Percentiles rank a stretch among this genome's conserved stretches.
phyloP scores from a whole-genome alignment of 2,329 filamentous ascomycete species.

The Claviceps fusiformis region DNA sequence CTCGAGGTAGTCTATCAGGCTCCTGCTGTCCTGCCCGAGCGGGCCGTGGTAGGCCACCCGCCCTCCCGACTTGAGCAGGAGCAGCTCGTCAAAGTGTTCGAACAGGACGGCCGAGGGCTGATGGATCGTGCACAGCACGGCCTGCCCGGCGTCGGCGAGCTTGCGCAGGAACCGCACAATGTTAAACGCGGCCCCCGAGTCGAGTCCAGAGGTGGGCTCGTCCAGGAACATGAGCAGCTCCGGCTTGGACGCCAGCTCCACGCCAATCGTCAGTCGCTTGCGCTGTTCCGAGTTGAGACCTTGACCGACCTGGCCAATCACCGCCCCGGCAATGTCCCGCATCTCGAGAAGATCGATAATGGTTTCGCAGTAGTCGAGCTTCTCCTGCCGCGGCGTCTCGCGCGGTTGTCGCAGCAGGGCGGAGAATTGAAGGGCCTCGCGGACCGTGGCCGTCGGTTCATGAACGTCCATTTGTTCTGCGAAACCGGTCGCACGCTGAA shows the following conservation, averaged over 20 bases:
- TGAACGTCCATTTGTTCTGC: conserved; percentile 54
- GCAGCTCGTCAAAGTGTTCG: conserved; percentile 40
- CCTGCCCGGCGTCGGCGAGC: conserved; percentile 44
- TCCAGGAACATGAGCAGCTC: conserved; percentile 52
- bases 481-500: conserved; percentile 68
- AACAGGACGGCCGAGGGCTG: conserved; percentile 44
- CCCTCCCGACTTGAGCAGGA: conserved; percentile 40
- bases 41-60: conserved; percentile 40
- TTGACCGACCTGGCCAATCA: conserved; percentile 43
- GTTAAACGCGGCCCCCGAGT: conserved; percentile 44
- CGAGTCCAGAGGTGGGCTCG: conserved; percentile 45
- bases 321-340: conserved; percentile 50
- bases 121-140: conserved; percentile 47
- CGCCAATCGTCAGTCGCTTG: conserved; percentile 42
- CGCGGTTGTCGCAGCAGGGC: conserved; percentile 49
- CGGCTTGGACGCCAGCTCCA: conserved; percentile 42
- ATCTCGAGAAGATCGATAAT: conserved; percentile 59
- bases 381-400: conserved; percentile 43
- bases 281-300: conserved; percentile 48
- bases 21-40: conserved; percentile 33
- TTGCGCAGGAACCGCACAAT: conserved; percentile 49
- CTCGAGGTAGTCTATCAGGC: conserved; percentile 38
- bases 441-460: conserved; percentile 50
- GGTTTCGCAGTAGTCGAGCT: conserved; percentile 54
- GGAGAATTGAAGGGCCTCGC: conserved; percentile 53